Evolutionary conservation across 2,329 filamentous ascomycete genomes (phyloP).

Genomic region (Drechslerella coelobrocha): DNA sequence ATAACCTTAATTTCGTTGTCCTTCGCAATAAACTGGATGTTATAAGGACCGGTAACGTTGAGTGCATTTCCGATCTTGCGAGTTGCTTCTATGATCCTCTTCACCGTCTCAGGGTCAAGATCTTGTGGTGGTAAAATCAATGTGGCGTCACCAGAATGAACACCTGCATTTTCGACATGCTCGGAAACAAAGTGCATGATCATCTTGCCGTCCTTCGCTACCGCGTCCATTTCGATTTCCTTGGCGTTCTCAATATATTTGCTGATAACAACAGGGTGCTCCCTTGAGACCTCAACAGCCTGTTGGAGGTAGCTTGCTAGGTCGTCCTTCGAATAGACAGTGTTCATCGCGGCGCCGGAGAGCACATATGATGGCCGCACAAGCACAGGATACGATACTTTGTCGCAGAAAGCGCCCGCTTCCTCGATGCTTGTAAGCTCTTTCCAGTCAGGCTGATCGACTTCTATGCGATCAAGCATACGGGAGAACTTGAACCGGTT

Average conservation of each 20-base stretch:
- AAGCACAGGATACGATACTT: slow-evolving; percentile 89
- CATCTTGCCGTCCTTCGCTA: slow-evolving; percentile 86
- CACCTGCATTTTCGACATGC: slow-evolving; percentile 97
- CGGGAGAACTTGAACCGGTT: slow-evolving; percentile 99
- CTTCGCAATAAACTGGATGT: slow-evolving; percentile 99
- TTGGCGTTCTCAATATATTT: slow-evolving; percentile 99
- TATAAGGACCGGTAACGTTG: slow-evolving; percentile 95
- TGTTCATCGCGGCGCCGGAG: slow-evolving; percentile 98
- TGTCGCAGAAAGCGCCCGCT: slow-evolving; percentile 82
- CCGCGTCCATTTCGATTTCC: slow-evolving; percentile 99
- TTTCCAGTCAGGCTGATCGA: slow-evolving; percentile 98
- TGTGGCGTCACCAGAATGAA: slow-evolving; percentile 97
- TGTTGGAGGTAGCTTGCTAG: slow-evolving; percentile 86
- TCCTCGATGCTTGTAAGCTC: slow-evolving; percentile 94
- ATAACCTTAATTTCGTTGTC: slow-evolving; percentile 99
- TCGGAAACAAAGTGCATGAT: slow-evolving; percentile 97
- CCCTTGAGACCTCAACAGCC: slow-evolving; percentile 88
- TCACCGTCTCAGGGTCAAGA: slow-evolving; percentile 83
- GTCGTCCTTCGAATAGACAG: slow-evolving; percentile 94
- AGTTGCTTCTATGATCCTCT: slow-evolving; percentile 91
- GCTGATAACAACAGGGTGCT: slow-evolving; percentile 96
- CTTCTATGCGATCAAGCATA: slow-evolving; percentile 91
- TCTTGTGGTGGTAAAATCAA: slow-evolving; percentile 94
- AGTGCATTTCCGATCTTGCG: slow-evolving; percentile 92
- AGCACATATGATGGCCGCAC: slow-evolving; percentile 96